Evolutionary conservation across 164 flowering plant genomes (phyloP), one percentile per base, ranked within the genome.

Genomic region (Houttuynia cordata): DNA sequence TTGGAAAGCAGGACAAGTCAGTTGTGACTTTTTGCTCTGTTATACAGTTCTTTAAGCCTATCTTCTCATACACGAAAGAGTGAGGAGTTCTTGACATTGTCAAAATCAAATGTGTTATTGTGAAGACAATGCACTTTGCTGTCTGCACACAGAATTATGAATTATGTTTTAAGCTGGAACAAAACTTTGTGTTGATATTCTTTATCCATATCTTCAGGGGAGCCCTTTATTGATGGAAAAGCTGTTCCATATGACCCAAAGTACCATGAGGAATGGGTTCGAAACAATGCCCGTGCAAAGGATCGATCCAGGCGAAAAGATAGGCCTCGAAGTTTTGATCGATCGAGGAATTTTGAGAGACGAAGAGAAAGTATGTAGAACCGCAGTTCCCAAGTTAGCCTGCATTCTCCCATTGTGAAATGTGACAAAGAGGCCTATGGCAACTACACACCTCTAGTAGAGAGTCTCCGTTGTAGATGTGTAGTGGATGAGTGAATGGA

Each of bases 211-310:
- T 58, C 49, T 58, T 4, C 68, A 78, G 81, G 81, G 12, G 81
- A 75, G 37, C 81, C 81, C 45, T 73, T 78, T 59, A 75, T 78
- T 21, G 58, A 73, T 58, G 81, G 81, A 34, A 58, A 75, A 69
- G 73, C 75, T 21, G 81, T 75, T 23, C 81, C 81, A 1, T 78
- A 78, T 62, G 79, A 78, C 52, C 81, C 81, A 17, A 78, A 78
- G 59, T 75, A 78, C 42, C 81, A 78, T 57, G 81, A 74, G 67
- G 67, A 62, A 58, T 77, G 78, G 78, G 65, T 72, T 5, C 40
- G 71, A 17, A 77, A 71, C 61, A 67, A 70, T 62, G 68, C 65
- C 13, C 60, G 69, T 17, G 70, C 64, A 18, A 62, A 64, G 65
- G 72, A 68, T 25, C 64, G 70, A 60, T 61, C 67, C 39, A 55